These are phyloP conservation scores for Corymbia citriodora DNA, from an alignment of 441 rosid species.

Conservation along the genomic window DNA sequence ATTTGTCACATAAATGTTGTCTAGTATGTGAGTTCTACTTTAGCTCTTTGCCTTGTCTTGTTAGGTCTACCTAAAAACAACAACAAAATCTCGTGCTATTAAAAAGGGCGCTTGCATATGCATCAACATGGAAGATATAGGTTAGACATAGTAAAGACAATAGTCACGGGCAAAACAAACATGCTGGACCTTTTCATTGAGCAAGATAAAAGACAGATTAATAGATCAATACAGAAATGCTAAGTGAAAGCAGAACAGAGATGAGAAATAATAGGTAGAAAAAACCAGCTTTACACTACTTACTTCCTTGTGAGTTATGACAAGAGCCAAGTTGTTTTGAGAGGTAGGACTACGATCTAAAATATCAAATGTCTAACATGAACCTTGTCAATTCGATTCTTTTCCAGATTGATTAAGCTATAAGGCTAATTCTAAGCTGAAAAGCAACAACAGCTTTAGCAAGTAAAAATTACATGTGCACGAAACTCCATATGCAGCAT, in stretches of 20 bases:
- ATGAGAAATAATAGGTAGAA: not conserved
- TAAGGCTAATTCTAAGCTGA: too few species aligned
- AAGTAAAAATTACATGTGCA: too few species aligned
- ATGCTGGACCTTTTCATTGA: not conserved
- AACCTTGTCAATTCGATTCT: too few species aligned
- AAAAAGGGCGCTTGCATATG: conserved; percentile 40
- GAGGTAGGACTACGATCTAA: too few species aligned
- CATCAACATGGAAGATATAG: not conserved
- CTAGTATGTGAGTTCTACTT: not conserved
- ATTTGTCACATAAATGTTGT: not conserved
- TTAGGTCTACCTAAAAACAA: not conserved
- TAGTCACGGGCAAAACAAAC: not conserved
- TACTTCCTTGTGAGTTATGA: not conserved
- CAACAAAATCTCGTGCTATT: not conserved
- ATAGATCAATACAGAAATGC: not conserved
- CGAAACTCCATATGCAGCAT: too few species aligned
- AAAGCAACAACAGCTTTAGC: too few species aligned
- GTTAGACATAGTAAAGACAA: not conserved
- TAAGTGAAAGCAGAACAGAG: not conserved
- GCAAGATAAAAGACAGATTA: not conserved
- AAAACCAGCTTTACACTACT: not conserved
- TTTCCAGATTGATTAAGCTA: too few species aligned
- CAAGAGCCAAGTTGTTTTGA: too few species aligned
- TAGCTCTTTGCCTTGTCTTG: not conserved
- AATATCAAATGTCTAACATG: too few species aligned